Conservation (phyloP, 2,329 filamentous ascomycete species). For the Pseudocercospora fuligena region DNA sequence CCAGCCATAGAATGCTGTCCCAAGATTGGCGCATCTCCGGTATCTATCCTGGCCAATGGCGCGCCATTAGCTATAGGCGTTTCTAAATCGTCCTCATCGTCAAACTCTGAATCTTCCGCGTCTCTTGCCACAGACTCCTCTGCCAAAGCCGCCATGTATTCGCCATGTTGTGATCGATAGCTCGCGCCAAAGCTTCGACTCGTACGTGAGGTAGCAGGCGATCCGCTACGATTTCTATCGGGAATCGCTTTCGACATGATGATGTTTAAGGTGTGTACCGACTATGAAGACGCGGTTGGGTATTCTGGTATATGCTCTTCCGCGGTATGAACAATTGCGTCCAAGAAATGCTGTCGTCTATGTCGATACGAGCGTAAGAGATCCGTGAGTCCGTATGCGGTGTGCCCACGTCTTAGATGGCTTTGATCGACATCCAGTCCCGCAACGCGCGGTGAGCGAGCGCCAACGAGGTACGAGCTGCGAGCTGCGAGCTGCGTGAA, state of each 20-base stretch:
- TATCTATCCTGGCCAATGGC: constrained; percentile 24
- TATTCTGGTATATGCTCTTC: background rate
- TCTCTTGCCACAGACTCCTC: constrained; percentile 41
- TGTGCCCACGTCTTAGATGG: background rate
- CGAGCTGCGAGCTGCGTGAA: too few species aligned
- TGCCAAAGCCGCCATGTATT: constrained; percentile 35
- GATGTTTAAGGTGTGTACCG: constrained; percentile 2
- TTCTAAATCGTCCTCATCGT: constrained; percentile 24
- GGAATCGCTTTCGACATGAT: constrained; percentile 22
- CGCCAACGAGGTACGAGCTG: too few species aligned
- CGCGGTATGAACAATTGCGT: background rate
- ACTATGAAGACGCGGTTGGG: background rate
- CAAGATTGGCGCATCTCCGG: constrained; percentile 16
- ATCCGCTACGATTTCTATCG: constrained; percentile 24
- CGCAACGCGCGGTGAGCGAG: background rate
- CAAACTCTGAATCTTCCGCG: constrained; percentile 34
- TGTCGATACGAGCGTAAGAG: background rate
- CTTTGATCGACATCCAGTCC: background rate
- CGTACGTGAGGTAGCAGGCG: constrained; percentile 13
- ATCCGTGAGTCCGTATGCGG: background rate
- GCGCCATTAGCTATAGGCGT: constrained; percentile 19
- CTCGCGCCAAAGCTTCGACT: constrained; percentile 37
- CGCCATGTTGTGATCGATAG: constrained; percentile 30
- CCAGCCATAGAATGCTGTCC: constrained; percentile 59
- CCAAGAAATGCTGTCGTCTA: background rate